Evolutionary conservation across 495 filamentous ascomycete genomes (phyloP).

Genomic region (Bombardia bombarda): DNA sequence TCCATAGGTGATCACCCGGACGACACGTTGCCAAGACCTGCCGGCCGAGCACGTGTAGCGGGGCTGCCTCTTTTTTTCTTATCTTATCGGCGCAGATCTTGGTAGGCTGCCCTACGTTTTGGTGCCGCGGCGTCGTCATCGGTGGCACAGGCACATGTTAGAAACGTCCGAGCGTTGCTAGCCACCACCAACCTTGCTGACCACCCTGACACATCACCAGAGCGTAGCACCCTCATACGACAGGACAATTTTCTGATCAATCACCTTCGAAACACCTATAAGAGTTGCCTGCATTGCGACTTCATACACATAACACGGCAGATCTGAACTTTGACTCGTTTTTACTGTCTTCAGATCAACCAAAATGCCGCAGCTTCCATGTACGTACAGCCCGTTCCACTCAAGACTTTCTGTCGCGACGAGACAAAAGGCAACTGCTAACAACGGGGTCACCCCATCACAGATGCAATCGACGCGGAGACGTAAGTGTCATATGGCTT

Average conservation of each 20-base stretch:
- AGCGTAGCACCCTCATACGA: too few relatives aligned
- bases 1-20: too few relatives aligned
- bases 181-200: not conserved
- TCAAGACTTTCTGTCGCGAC: not conserved
- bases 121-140: conserved; percentile 25
- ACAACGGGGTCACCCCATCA: not conserved
- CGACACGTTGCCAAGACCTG: too few relatives aligned
- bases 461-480: conserved; percentile 96
- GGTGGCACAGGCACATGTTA: conserved; percentile 16
- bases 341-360: conserved; percentile 2
- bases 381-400: conserved; percentile 38
- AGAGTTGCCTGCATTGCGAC: too few relatives aligned
- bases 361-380: conserved; percentile 63
- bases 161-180: conserved; percentile 18
- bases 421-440: not conserved
- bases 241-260: too few relatives aligned
- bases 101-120: too few relatives aligned
- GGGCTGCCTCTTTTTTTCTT: conserved; percentile 5
- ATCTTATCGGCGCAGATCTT: conserved; percentile 23
- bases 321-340: too few relatives aligned
- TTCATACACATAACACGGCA: too few relatives aligned
- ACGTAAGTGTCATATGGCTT: conserved; percentile 49
- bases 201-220: not conserved
- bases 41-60: too few relatives aligned
- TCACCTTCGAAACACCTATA: too few relatives aligned